phyloP scores from a whole-genome alignment of 225 moss, liverwort and hornwort species.

The Marchantia polymorpha region DNA sequence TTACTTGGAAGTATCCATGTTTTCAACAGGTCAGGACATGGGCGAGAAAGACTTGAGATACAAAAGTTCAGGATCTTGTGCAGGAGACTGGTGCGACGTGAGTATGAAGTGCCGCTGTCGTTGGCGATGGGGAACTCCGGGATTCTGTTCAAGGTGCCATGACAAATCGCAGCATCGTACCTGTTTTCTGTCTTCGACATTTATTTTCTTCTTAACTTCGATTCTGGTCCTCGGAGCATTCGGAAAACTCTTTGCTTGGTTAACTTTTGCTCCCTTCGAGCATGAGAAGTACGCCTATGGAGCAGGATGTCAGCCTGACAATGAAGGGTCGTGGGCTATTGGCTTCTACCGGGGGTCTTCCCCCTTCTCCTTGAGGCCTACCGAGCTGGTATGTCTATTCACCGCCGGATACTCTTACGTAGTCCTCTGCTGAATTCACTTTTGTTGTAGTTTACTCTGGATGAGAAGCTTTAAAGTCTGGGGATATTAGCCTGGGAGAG shows the following conservation, averaged over 20 bases:
- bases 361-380: constrained; percentile 70
- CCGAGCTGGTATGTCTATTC: constrained; percentile 59
- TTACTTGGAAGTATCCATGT: neutral
- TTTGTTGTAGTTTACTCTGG: neutral
- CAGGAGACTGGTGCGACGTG: constrained; percentile 61
- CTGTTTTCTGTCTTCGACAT: constrained; percentile 67
- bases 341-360: constrained; percentile 72
- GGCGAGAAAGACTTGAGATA: constrained; percentile 35
- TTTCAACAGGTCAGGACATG: constrained; percentile 23
- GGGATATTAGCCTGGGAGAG: neutral
- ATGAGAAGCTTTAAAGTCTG: neutral
- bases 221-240: constrained; percentile 46
- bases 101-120: constrained; percentile 74
- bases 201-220: constrained; percentile 57
- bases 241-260: constrained; percentile 65
- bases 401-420: neutral
- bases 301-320: constrained; percentile 74
- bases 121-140: constrained; percentile 63
- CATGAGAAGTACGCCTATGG: constrained; percentile 39
- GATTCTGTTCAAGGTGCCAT: constrained; percentile 69
- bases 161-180: constrained; percentile 68
- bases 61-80: constrained; percentile 35
- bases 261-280: constrained; percentile 72
- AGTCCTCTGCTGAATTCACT: neutral
- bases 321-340: constrained; percentile 96